Conservation (phyloP, 345 rosid genomes). For the Populus pruinosa region DNA sequence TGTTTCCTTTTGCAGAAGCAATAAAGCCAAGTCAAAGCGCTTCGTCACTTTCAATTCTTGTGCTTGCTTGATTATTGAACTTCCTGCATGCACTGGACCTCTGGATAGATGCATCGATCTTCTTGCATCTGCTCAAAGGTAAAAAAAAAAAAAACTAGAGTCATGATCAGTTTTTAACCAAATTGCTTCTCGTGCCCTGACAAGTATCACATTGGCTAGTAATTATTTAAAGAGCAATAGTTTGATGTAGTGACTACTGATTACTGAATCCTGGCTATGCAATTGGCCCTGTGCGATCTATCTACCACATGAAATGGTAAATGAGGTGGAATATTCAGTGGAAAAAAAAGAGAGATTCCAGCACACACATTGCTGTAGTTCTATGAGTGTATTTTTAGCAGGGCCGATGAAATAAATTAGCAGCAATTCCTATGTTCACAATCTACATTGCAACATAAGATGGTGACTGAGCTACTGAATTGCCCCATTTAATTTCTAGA, state of each 20-base stretch:
- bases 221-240: neutral
- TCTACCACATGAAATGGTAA: neutral
- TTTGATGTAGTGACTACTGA: neutral
- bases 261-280: neutral
- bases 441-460: neutral
- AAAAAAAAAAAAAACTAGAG: neutral
- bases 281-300: neutral
- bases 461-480: neutral
- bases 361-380: neutral
- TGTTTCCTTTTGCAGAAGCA: slow-evolving; percentile 37
- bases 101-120: slow-evolving; percentile 15
- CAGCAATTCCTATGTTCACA: neutral
- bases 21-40: slow-evolving; percentile 43
- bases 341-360: neutral
- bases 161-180: neutral
- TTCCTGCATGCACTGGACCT: slow-evolving; percentile 19
- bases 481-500: neutral
- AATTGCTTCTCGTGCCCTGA: neutral
- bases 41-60: slow-evolving; percentile 32
- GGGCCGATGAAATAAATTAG: neutral
- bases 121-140: slow-evolving; percentile 33
- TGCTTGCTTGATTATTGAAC: slow-evolving; percentile 17
- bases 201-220: neutral
- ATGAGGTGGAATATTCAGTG: neutral
- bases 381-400: neutral